phyloP scores from a whole-genome alignment of 768 basidiomycete species.

The Boletus rubropictus region DNA sequence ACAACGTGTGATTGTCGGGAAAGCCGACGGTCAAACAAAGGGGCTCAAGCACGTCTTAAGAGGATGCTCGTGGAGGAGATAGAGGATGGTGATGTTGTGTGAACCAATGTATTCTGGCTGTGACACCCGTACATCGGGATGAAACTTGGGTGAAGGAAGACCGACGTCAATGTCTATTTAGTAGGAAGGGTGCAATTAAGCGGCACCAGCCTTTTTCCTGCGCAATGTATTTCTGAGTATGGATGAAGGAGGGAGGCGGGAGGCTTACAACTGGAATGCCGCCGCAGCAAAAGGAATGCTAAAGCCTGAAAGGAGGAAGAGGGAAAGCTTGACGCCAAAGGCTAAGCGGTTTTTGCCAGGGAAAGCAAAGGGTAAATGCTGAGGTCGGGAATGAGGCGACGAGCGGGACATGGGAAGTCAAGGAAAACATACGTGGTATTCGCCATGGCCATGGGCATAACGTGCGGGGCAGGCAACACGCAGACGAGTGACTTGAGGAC shows the following conservation, averaged over 20 bases:
- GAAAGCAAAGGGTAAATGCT: constrained; percentile 55
- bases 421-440: constrained; percentile 44
- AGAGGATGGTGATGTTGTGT: constrained; percentile 16
- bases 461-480: constrained; percentile 31
- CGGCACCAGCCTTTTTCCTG: constrained; percentile 38
- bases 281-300: constrained; percentile 62
- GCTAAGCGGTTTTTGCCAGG: constrained; percentile 46
- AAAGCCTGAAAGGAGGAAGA: constrained; percentile 50
- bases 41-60: constrained; percentile 34
- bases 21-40: constrained; percentile 30
- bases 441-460: constrained; percentile 44
- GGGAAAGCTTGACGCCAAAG: constrained; percentile 34
- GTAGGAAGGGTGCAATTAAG: constrained; percentile 15
- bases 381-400: constrained; percentile 1
- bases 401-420: not conserved
- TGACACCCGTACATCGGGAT: constrained; percentile 7
- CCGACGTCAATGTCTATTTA: constrained; percentile 3
- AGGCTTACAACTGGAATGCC: constrained; percentile 57
- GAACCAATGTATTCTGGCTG: constrained; percentile 3
- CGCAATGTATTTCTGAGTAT: constrained; percentile 2
- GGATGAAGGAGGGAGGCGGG: not conserved
- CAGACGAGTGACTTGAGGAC: constrained; percentile 34
- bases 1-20: constrained; percentile 63
- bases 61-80: constrained; percentile 25
- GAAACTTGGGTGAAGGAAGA: not conserved